These are phyloP conservation scores for Pichia exigua DNA, from an alignment of 805 yeast species.

Conservation along the genomic window DNA sequence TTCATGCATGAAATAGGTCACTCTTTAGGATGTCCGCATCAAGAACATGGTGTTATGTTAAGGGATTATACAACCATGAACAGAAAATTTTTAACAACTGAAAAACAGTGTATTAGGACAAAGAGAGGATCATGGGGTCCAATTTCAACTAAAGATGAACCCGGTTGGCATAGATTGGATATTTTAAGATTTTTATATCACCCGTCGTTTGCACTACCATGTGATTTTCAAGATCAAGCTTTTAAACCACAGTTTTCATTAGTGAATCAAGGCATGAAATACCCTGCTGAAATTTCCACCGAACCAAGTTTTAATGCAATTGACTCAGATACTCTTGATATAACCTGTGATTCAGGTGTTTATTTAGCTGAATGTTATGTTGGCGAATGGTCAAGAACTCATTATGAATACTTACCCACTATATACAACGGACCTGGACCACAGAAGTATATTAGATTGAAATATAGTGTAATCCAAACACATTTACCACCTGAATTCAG, in stretches of 20 bases:
- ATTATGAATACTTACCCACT: constrained; percentile 52
- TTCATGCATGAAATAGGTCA: constrained; percentile 96
- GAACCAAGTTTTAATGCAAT: constrained; percentile 42
- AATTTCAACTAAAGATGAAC: constrained; percentile 52
- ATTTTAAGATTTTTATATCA: constrained; percentile 70
- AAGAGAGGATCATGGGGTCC: constrained; percentile 41
- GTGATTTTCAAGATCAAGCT: constrained; percentile 41
- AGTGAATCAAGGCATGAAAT: constrained; percentile 26
- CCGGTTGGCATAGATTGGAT: constrained; percentile 85
- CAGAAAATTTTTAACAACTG: constrained; percentile 73
- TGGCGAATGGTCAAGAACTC: constrained; percentile 52
- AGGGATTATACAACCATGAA: constrained; percentile 77
- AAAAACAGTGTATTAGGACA: constrained; percentile 48
- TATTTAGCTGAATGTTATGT: constrained; percentile 65
- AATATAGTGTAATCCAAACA: constrained; percentile 37
- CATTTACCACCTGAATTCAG: constrained; percentile 29
- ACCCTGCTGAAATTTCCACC: constrained; percentile 26
- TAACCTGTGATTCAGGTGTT: constrained; percentile 58
- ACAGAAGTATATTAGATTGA: constrained; percentile 41
- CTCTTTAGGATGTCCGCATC: constrained; percentile 85
- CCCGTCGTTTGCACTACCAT: constrained; percentile 67
- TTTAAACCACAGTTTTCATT: constrained; percentile 30
- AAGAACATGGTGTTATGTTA: constrained; percentile 82
- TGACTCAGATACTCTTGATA: constrained; percentile 35
- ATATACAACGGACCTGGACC: constrained; percentile 55